Evolutionary conservation across 345 rosid genomes (phyloP), one percentile per base, ranked within the genome.

Genomic region (Hypericum perforatum): DNA sequence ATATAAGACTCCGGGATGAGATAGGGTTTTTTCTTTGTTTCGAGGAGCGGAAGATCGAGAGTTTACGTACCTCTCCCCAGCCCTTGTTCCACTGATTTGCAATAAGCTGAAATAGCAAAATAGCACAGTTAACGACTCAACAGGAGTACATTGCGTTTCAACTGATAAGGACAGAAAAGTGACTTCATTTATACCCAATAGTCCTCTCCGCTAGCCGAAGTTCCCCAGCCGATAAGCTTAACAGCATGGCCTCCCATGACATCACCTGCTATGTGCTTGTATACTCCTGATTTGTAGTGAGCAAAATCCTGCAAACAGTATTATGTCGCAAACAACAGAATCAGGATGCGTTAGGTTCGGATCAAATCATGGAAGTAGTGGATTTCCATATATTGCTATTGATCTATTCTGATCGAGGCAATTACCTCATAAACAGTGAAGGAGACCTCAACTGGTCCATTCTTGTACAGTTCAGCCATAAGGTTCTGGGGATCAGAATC

Each of bases 201-300:
- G 58, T 92, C 98, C 61, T 83, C 83, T 39, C 95, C 96, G 6
- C 76, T 87, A 15, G 71, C 77, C 7, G 86, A 63, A 51, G 98
- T 85, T 57, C 98, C 98, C 98, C 98, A 92, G 2, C 98, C 96
- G 39, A 92, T 83, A 39, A 88, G 83, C 73, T 88, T 92, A 60
- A 92, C 98, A 48, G 95, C 96, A 66, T 88, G 96, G 45, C 98
- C 96, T 49, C 95, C 98, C 77, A 92, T 41, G 37, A 61, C 66
- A 57, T 45, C 70, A 47, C 96, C 98, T 0, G 88, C 77, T 48
- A 88, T 62, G 62, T 92, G 89, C 73, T 78, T 85, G 74, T 92
- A 88, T 15, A 88, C 90, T 66, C 96, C 98, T n/a, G 89, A 78
- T 67, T 83, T 81, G 60, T 92, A 92, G 63, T 92, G 94, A 56